Percentiles rank a stretch among this genome's conserved stretches.
phyloP scores from a whole-genome alignment of 1,284 basidiomycete genomes.

The Cutaneotrichosporon sp. region DNA sequence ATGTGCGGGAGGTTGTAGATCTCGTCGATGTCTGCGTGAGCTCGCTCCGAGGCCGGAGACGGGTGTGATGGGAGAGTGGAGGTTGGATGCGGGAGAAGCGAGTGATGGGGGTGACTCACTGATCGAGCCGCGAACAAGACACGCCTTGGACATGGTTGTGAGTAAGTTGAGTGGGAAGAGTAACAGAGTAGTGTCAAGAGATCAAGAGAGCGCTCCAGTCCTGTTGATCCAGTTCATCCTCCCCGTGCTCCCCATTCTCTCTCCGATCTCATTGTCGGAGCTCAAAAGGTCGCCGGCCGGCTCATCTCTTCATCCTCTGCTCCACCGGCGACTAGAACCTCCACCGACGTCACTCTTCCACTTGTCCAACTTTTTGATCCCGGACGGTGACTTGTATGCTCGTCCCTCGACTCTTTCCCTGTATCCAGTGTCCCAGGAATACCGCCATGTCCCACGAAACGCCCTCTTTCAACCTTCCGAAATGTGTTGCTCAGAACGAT shows the following conservation, averaged over 20 bases:
- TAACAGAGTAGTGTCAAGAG: neutral
- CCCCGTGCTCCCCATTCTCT: neutral
- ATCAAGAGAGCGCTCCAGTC: no score
- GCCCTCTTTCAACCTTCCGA: no score
- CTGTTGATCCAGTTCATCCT: no score
- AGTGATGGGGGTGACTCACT: conserved; percentile 7
- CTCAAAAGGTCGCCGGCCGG: neutral
- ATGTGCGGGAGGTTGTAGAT: conserved; percentile 56
- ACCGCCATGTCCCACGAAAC: no score
- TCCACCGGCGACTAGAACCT: neutral
- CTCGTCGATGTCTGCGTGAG: conserved; percentile 34
- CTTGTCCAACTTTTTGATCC: neutral
- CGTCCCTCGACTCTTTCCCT: no score
- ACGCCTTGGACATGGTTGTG: conserved; percentile 15
- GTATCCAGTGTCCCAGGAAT: no score
- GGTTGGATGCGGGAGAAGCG: neutral
- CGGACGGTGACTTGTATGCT: neutral
- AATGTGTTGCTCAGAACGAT: no score
- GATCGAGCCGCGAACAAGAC: conserved; percentile 20
- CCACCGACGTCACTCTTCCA: neutral
- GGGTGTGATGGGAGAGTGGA: neutral
- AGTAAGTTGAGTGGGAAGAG: neutral
- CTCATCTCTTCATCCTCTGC: neutral
- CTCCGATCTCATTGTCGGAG: no score
- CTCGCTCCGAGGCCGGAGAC: neutral